These are phyloP conservation scores for Lachancea waltii DNA, from an alignment of 805 yeast genomes.

Conservation along the genomic window DNA sequence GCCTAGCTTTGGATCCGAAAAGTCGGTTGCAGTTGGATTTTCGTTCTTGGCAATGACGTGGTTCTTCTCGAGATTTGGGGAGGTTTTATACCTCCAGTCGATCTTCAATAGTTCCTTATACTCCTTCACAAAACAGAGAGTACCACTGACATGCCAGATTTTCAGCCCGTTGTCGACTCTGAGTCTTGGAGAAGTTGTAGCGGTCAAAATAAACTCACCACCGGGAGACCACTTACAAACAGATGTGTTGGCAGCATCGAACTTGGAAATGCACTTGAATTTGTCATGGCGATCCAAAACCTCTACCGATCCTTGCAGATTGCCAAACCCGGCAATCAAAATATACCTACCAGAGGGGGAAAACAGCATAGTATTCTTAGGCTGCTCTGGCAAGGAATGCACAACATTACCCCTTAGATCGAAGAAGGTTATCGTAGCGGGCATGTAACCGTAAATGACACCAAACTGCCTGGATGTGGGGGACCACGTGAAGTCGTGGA, in stretches of 20 bases:
- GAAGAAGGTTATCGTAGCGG: conserved; percentile 88
- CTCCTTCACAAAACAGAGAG: conserved; percentile 69
- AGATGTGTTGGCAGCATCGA: conserved; percentile 92
- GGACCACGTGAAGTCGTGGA: conserved; percentile 96
- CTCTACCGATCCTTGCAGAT: conserved; percentile 93
- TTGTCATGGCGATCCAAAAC: conserved; percentile 86
- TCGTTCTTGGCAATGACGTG: conserved; percentile 31
- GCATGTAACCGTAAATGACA: conserved; percentile 96
- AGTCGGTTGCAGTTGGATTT: conserved; percentile 31
- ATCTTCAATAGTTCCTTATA: conserved; percentile 75
- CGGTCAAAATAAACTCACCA: conserved; percentile 87
- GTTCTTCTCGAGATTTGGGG: conserved; percentile 24
- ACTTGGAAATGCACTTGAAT: conserved; percentile 69
- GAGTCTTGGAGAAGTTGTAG: conserved; percentile 93
- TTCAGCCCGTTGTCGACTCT: conserved; percentile 94
- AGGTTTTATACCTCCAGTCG: conserved; percentile 65
- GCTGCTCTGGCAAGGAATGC: conserved; percentile 74
- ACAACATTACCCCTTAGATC: conserved; percentile 89
- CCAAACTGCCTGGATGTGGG: conserved; percentile 96
- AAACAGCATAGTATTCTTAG: conserved; percentile 83
- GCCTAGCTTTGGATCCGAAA: conserved; percentile 43
- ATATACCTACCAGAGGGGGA: conserved; percentile 93
- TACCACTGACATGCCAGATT: conserved; percentile 89
- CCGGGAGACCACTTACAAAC: conserved; percentile 98
- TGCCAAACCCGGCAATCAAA: conserved; percentile 95